Percentiles rank a stretch among this genome's conserved stretches.
Conservation (phyloP, 306 rosid species). For the Lathyrus oleraceus region DNA sequence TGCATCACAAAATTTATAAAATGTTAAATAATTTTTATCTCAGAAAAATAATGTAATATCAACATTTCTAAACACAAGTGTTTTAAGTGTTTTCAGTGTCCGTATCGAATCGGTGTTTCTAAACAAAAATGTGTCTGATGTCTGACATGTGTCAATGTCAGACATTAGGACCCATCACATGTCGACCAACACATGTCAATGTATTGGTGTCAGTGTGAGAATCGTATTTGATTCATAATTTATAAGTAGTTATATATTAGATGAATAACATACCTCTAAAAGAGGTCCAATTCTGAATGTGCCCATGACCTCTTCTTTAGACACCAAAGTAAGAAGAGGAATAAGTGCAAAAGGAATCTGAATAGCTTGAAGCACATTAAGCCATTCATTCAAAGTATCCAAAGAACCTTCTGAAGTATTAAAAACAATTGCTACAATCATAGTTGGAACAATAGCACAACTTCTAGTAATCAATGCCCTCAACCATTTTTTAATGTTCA, state of each 20-base stretch:
- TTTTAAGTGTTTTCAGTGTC: too few species aligned
- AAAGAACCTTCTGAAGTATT: constrained; percentile 66
- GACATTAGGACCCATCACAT: too few species aligned
- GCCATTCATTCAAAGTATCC: constrained; percentile 80
- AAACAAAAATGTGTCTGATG: too few species aligned
- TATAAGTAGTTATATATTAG: not conserved
- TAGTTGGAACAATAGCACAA: constrained; percentile 75
- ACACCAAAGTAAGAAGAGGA: constrained; percentile 74
- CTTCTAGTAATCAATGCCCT: constrained; percentile 76
- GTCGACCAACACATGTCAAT: too few species aligned
- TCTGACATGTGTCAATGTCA: too few species aligned
- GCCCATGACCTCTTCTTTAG: constrained; percentile 79
- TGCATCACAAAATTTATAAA: constrained; percentile 30
- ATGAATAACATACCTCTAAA: constrained; percentile 51
- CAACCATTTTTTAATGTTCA: constrained; percentile 66
- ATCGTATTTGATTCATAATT: too few species aligned
- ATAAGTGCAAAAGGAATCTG: constrained; percentile 82
- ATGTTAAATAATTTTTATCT: not conserved
- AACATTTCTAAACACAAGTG: too few species aligned
- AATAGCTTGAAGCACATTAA: constrained; percentile 62
- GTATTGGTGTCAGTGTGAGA: too few species aligned
- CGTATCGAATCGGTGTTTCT: too few species aligned
- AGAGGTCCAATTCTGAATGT: constrained; percentile 61
- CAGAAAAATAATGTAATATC: too few species aligned
- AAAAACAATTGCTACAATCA: constrained; percentile 61